Base-by-base conservation (phyloP, 495 filamentous ascomycete genomes). In the Astrocystis sublimbata region DNA sequence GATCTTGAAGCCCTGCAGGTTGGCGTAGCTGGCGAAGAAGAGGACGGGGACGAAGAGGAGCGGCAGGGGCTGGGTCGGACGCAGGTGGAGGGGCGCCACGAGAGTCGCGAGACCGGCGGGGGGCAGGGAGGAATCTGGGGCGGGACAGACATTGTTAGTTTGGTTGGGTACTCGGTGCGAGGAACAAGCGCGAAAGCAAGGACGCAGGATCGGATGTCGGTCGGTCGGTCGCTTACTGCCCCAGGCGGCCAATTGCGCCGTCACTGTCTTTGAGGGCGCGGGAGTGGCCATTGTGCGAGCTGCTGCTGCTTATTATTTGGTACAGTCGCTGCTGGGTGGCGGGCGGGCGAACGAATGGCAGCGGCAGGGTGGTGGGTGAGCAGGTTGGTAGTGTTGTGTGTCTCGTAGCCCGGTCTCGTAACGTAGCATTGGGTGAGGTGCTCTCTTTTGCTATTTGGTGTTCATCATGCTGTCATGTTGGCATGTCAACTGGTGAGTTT, bases 1-100 rank as follows among this genome's bases (percentile, higher is more conserved):
- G 54, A 85, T 87, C 71, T 89, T 87, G 83, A 87, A 92, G 35
- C 85, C 86, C 52, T 84, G 83, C 8, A 96, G 71, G 71, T 92
- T 93, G 45, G 93, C 81, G 75, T 96, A 98, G 76, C 87, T 89
- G 58, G 85, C 85, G 79, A 96, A 92, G 58, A 96, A 81, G n/a
- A 97, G 84, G 58, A 92, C 78, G 0, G 92, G 90, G 35, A 92
- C 83, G 78, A 97, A 91, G 65, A 91, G 77, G 80, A 96, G 86
- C 2, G 92, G 91, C 1, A 94, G 78, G 12, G 80, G 65, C 68
- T 89, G 89, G 70, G 89, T 83, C 6, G 92, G 92, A 6, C 89
- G 89, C 58, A 81, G 76, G 75, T 92, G 86, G 63, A 93, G 89
- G 21, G 90, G 85, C 5, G 87, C 83, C 62, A 96, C 86, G 50